These are phyloP conservation scores for Fraxinus albicans DNA, from an alignment of 305 asterid species.

Conservation along the genomic window DNA sequence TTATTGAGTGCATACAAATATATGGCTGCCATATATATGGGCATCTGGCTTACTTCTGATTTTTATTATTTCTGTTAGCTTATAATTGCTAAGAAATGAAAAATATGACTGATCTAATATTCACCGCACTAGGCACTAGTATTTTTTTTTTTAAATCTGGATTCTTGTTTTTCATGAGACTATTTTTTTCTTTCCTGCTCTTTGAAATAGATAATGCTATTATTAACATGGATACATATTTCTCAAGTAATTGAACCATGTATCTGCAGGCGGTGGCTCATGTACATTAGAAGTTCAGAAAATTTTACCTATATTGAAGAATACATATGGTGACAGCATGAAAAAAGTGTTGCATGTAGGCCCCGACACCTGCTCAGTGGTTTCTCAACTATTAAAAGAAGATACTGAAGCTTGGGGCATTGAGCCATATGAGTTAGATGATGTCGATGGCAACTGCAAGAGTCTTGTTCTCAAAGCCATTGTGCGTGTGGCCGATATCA, in stretches of 20 bases:
- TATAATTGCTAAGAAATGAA: neutral
- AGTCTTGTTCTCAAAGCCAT: constrained; percentile 65
- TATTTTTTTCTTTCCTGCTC: neutral
- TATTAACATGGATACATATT: neutral
- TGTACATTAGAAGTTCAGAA: constrained; percentile 63
- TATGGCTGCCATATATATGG: neutral
- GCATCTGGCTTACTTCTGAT: constrained; percentile 1
- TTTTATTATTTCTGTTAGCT: neutral
- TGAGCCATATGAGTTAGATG: constrained; percentile 81
- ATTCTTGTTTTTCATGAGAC: constrained; percentile 9
- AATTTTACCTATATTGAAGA: constrained; percentile 62
- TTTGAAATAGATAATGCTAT: neutral
- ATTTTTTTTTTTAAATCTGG: neutral
- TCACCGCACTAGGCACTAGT: neutral
- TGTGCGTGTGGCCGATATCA: constrained; percentile 78
- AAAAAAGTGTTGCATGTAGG: constrained; percentile 78
- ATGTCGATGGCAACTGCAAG: constrained; percentile 66
- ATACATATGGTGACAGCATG: constrained; percentile 74
- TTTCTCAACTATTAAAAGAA: constrained; percentile 60
- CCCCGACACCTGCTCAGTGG: constrained; percentile 82
- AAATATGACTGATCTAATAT: neutral
- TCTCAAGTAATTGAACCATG: constrained; percentile 17
- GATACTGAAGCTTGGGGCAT: constrained; percentile 90
- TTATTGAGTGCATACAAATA: neutral
- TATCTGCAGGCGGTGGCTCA: constrained; percentile 56